These are phyloP conservation scores for Rhizopogon roseolus DNA, from an alignment of 768 basidiomycete species.

Conservation along the genomic window DNA sequence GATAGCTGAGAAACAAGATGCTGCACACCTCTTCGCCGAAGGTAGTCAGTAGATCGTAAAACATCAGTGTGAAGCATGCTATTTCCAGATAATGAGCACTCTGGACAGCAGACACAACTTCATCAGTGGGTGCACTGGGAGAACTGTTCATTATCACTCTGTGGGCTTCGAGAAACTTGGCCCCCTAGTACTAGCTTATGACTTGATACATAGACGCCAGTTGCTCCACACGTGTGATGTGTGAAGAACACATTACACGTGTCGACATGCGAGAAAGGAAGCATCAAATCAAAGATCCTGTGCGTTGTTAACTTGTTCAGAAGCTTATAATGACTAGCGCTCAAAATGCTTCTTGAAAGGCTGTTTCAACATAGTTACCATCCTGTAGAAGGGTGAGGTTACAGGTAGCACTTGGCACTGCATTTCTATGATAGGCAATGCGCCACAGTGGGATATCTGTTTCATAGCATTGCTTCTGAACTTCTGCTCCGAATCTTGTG, in stretches of 20 bases:
- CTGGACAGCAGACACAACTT: not conserved
- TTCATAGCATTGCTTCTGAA: no score
- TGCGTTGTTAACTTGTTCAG: not conserved
- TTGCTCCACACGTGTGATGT: not conserved
- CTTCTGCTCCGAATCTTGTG: no score
- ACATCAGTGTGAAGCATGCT: conserved; percentile 5
- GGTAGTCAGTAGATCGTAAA: conserved; percentile 5
- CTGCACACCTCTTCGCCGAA: conserved; percentile 5
- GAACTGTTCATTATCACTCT: not conserved
- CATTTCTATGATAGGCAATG: no score
- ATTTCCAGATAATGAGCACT: conserved; percentile 5
- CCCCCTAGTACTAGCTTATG: not conserved
- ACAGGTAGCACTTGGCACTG: no score
- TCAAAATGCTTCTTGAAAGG: no score
- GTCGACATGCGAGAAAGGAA: not conserved
- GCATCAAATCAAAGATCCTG: not conserved
- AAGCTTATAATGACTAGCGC: not conserved
- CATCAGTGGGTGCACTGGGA: not conserved
- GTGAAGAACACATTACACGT: not conserved
- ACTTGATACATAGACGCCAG: not conserved
- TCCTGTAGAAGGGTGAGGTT: no score
- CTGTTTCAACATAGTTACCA: no score
- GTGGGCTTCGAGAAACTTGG: not conserved
- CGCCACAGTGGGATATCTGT: no score
- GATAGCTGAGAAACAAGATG: not conserved